These are phyloP conservation scores for Sphaerulina vaccinii DNA, from an alignment of 2,329 filamentous ascomycete species.

Conservation along the genomic window DNA sequence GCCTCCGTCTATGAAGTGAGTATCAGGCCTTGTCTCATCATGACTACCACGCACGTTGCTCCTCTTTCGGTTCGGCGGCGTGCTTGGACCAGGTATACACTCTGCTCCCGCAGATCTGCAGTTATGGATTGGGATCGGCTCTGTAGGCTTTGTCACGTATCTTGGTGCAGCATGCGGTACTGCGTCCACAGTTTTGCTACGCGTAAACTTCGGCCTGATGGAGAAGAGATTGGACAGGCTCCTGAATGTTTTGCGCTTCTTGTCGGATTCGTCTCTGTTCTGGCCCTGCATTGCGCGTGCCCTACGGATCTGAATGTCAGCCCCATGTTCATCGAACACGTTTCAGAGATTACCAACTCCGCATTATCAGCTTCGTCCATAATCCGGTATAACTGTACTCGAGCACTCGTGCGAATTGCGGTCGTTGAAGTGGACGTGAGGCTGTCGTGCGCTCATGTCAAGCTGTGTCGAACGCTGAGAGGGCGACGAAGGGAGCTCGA, in stretches of 20 bases:
- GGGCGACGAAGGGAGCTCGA: not conserved
- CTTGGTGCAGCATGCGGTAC: no score
- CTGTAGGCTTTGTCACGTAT: not conserved
- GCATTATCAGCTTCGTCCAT: constrained; percentile 7
- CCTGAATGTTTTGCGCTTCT: not conserved
- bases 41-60: constrained; percentile 1
- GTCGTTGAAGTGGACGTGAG: not conserved
- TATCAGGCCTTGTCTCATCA: not conserved
- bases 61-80: not conserved
- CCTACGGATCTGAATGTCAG: no score
- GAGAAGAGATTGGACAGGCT: constrained; percentile 2
- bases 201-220: not conserved
- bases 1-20: not conserved
- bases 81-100: constrained; percentile 1
- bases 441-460: constrained; percentile 3
- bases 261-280: not conserved
- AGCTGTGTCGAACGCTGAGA: not conserved
- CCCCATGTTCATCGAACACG: no score
- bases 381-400: not conserved
- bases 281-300: no score
- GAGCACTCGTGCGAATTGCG: not conserved
- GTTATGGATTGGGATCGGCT: not conserved
- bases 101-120: not conserved
- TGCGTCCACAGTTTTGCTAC: constrained; percentile 5
- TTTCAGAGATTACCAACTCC: not conserved